Conservation (phyloP, 2,329 filamentous ascomycete species). For the Colletotrichum incanum region DNA sequence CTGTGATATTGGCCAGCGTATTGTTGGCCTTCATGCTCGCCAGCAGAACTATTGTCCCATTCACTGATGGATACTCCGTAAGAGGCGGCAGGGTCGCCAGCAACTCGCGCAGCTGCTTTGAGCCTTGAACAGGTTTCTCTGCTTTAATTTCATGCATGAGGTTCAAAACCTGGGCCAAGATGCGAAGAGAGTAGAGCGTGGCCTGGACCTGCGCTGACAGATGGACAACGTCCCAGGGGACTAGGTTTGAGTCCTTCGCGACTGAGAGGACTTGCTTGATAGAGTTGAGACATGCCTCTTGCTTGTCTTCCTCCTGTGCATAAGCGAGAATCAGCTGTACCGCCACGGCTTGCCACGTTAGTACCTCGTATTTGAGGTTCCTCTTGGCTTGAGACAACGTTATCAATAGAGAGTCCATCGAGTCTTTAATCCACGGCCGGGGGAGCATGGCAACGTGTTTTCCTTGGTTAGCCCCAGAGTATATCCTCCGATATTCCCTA, state of each 20-base stretch:
- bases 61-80: constrained; percentile 31
- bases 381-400: constrained; percentile 47
- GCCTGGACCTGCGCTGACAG: constrained; percentile 74
- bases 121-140: neutral
- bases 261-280: constrained; percentile 29
- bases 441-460: constrained; percentile 35
- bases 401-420: constrained; percentile 33
- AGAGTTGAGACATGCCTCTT: constrained; percentile 49
- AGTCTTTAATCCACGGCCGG: constrained; percentile 27
- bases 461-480: constrained; percentile 33
- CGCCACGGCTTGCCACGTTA: constrained; percentile 33
- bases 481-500: constrained; percentile 57
- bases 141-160: constrained; percentile 47
- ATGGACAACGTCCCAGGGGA: constrained; percentile 73
- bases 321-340: constrained; percentile 38
- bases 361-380: constrained; percentile 44
- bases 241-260: constrained; percentile 45
- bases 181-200: constrained; percentile 73
- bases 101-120: constrained; percentile 17
- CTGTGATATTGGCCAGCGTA: constrained; percentile 12
- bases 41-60: constrained; percentile 25
- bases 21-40: constrained; percentile 10
- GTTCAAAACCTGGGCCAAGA: constrained; percentile 66
- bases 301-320: constrained; percentile 49
- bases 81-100: constrained; percentile 29